These are phyloP conservation scores for Neoboletus magnificus DNA, from an alignment of 768 basidiomycete genomes.

Conservation along the genomic window DNA sequence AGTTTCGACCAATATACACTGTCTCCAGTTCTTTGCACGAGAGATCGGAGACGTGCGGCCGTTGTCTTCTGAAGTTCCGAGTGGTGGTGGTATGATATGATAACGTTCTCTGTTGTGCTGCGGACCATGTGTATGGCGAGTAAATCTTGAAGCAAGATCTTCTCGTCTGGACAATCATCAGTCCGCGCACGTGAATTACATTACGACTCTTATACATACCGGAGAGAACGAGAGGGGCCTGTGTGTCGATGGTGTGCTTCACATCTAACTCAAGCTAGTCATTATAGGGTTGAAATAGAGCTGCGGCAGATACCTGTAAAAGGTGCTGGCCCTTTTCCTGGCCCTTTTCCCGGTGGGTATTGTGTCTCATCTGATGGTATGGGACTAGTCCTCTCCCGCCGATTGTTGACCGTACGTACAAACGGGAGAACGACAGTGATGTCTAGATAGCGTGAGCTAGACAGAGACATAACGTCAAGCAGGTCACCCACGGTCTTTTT, in stretches of 20 bases:
- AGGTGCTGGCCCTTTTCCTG: constrained; percentile 1
- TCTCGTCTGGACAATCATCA: constrained; percentile 9
- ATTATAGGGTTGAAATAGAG: neutral
- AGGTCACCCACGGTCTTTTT: constrained; percentile 38
- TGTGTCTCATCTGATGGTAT: constrained; percentile 17
- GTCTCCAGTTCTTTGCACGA: constrained; percentile 32
- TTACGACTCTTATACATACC: constrained; percentile 2
- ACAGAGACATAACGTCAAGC: neutral
- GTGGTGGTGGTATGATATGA: constrained; percentile 37
- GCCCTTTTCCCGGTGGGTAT: constrained; percentile 1
- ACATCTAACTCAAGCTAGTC: constrained; percentile 13
- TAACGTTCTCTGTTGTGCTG: constrained; percentile 19
- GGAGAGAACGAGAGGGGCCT: constrained; percentile 29
- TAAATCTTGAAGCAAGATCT: constrained; percentile 34
- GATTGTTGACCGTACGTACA: constrained; percentile 38
- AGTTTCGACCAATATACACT: constrained; percentile 38
- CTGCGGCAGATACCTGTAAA: constrained; percentile 17
- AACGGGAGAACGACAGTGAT: constrained; percentile 44
- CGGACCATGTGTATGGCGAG: constrained; percentile 41
- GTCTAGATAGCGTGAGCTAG: constrained; percentile 26
- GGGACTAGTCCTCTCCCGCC: constrained; percentile 4
- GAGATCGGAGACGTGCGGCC: constrained; percentile 25
- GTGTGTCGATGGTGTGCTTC: constrained; percentile 32
- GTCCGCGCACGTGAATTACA: neutral
- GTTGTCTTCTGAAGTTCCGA: constrained; percentile 26